Base-by-base conservation (phyloP, 2,329 filamentous ascomycete species). In the Fusarium anguioides region DNA sequence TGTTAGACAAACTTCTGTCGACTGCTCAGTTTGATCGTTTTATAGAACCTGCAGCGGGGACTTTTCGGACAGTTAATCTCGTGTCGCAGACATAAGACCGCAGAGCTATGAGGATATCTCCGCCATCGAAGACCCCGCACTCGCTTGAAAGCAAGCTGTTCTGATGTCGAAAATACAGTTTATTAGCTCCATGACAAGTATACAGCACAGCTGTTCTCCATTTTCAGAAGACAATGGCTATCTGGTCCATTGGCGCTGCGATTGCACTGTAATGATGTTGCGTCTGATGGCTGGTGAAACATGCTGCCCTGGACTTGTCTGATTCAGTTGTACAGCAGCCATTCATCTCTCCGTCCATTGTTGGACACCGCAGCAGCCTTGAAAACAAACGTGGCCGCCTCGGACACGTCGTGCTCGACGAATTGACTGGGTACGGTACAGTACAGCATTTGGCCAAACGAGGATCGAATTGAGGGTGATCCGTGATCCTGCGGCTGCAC, bases 401-500 rank as follows among this genome's bases (percentile, higher is more conserved):
- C 66, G 62, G 61, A 74, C 72, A 75, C 68, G 71, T 46, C 37
- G 63, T 48, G 51, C 70, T 64, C 55, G 46, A 60, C 50, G 51
- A 55, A 55, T 63, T 61, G 59, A 62, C 51, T 52, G 52, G 48
- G 24, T 46, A 57, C 35, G 29, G 39, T 41, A 41, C 39, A 26
- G 39, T 41, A 41, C 39, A 41, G 57, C 49, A 37, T 58, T 63
- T 60, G 58, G 23, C 62, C 58, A 63, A 68, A 52, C 61, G 44
- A 71, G 66, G 67, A 68, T 72, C 66, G 71, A 74, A 44, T 76
- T 72, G 75, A 72, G 74, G 75, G 70, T 66, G 39, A 42, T 51
- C 45, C 37, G 24, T 75, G 68, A 76, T 75, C 66, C 73, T 75
- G 70, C 76, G 74, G 66, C 73, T 77, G 75, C 73, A 78, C 59